Evolutionary conservation across 1,284 basidiomycete genomes (phyloP), one percentile per base, ranked within the genome.

Genomic region (Calocybe gambosa): DNA sequence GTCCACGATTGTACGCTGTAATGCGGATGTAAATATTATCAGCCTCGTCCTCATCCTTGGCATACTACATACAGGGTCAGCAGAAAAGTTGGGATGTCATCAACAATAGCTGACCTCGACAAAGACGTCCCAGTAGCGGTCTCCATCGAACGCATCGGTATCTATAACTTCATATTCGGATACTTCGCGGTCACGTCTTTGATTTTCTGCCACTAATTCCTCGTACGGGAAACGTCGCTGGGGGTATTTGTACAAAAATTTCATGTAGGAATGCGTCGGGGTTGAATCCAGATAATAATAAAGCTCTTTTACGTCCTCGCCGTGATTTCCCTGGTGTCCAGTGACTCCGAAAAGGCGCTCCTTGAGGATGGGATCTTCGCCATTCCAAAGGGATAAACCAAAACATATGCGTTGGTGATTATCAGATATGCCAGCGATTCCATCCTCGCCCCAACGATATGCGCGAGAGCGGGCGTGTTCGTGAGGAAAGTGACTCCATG

Each of bases 201-300:
- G 71, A 60, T 87, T 94, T 70, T 98, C 93, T 43, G 76, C 71
- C 12, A 94, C 87, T 44, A 99, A 80, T 55, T 96, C 79, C 62
- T 97, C 92, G 68, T 99, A 99, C 0, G 95, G 95, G 68, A 80
- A 99, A 38, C 77, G 74, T 54, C 81, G 74, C 66, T 99, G 95
- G 12, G 95, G 94, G 60, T 98, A 98, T 67, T 98, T 98, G 82
- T 97, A 97, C 50, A 97, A 71, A 68, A 89, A 95, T 69, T 98
- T 99, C 95, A 98, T 98, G 78, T 98, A 99, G 25, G 92, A 95
- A 64, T 99, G 95, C 0, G 94, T 97, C 16, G 95, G 95, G 0
- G 95, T 96, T 43, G 91, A 96, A 68, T 98, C 95, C 55, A 99
- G 81, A 67, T 99, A 98, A 65, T 94, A 99, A 68, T 98, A 98